Evolutionary conservation across 176 grass and related monocot genomes (phyloP).

Genomic region (Secale cereale): DNA sequence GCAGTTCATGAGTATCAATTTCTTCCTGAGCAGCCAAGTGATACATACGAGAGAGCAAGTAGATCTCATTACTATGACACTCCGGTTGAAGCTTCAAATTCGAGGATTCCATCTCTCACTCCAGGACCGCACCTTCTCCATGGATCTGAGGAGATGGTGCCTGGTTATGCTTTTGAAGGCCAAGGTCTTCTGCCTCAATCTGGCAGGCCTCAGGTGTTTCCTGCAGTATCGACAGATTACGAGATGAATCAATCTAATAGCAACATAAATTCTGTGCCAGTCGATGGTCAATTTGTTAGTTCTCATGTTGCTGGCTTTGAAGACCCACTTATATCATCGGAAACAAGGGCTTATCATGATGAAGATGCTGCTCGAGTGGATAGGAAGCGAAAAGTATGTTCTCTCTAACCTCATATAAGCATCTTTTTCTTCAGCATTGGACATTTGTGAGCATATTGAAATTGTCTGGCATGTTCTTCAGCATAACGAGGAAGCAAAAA

Average conservation of each 20-base stretch:
- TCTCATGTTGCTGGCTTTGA: constrained; percentile 60
- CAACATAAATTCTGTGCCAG: constrained; percentile 48
- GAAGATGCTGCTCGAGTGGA: constrained; percentile 71
- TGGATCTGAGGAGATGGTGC: constrained; percentile 41
- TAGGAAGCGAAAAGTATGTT: constrained; percentile 79
- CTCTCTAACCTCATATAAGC: constrained; percentile 11
- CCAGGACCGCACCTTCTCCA: constrained; percentile 56
- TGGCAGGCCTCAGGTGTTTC: constrained; percentile 51
- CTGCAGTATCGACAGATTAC: constrained; percentile 57
- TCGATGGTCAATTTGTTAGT: constrained; percentile 58
- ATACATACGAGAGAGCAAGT: constrained; percentile 59
- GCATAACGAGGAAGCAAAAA: constrained; percentile 91
- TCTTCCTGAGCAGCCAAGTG: constrained; percentile 86
- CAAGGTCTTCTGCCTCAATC: constrained; percentile 65
- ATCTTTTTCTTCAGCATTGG: constrained; percentile 19
- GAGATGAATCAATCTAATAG: constrained; percentile 49
- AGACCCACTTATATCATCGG: constrained; percentile 63
- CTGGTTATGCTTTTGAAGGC: constrained; percentile 81
- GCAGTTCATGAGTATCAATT: constrained; percentile 92
- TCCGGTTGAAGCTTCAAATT: constrained; percentile 51
- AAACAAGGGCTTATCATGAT: constrained; percentile 60
- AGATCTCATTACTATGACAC: constrained; percentile 67
- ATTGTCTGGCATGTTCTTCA: constrained; percentile 26
- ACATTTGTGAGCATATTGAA: constrained; percentile 25
- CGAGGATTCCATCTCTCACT: constrained; percentile 33